phyloP scores from a whole-genome alignment of 768 basidiomycete species.

The Lactifluus rugatus region DNA sequence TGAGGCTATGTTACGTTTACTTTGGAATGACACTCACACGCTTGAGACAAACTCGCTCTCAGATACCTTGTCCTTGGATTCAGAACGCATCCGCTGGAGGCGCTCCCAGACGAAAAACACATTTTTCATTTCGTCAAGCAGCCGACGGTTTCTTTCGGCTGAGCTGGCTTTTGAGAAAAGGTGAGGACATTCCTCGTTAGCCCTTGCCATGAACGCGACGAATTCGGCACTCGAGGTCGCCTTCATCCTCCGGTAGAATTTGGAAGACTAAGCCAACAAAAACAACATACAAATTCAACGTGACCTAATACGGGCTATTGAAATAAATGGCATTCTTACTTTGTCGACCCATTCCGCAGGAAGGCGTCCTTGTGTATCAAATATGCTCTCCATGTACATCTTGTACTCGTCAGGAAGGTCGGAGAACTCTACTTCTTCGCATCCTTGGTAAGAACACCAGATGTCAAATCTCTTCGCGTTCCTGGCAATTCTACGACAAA shows the following conservation, averaged over 20 bases:
- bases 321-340: conserved; percentile 23
- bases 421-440: conserved; percentile 39
- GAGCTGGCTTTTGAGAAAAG: conserved; percentile 31
- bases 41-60: conserved; percentile 48
- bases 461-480: conserved; percentile 41
- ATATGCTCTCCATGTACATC: conserved; percentile 31
- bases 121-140: conserved; percentile 31
- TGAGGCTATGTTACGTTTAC: not conserved
- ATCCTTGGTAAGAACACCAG: conserved; percentile 40
- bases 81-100: conserved; percentile 33
- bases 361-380: conserved; percentile 29
- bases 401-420: conserved; percentile 36
- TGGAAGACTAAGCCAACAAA: conserved; percentile 21
- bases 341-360: conserved; percentile 36
- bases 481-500: conserved; percentile 35
- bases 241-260: conserved; percentile 23
- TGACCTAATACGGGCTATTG: not conserved
- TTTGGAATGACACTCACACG: conserved; percentile 32
- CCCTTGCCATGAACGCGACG: conserved; percentile 28
- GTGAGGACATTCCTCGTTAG: conserved; percentile 28
- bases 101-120: conserved; percentile 40
- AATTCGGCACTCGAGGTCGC: conserved; percentile 23
- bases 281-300: not conserved
- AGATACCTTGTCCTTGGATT: conserved; percentile 38
- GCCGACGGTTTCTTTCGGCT: conserved; percentile 19